Percentiles rank a stretch among this genome's conserved stretches.
Conservation (phyloP, 306 rosid genomes). For the Dalbergia oliveri region DNA sequence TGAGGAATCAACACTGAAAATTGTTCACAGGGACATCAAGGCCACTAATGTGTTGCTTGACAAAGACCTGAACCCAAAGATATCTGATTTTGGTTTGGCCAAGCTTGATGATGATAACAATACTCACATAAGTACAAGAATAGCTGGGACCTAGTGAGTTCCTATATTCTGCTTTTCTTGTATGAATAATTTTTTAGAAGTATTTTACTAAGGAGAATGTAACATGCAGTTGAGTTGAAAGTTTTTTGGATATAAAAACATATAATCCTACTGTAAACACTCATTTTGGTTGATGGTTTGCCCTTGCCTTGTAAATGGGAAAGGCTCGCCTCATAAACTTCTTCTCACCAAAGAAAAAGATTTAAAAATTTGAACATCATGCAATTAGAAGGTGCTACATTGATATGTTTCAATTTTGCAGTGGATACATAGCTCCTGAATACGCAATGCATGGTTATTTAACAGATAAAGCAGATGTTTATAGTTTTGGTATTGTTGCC, state of each 20-base stretch:
- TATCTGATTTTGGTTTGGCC: conserved; percentile 69
- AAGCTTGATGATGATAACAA: conserved; percentile 64
- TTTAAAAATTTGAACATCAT: not conserved
- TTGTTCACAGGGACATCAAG: conserved; percentile 72
- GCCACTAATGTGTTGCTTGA: conserved; percentile 69
- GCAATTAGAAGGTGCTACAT: not conserved
- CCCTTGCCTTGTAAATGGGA: no score
- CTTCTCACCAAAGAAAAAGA: no score
- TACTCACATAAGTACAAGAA: conserved; percentile 70
- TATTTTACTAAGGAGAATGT: not conserved
- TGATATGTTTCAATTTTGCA: conserved; percentile 29
- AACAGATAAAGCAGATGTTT: conserved; percentile 80
- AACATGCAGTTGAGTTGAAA: no score
- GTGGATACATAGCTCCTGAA: conserved; percentile 67
- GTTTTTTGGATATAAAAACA: no score
- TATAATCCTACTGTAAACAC: no score
- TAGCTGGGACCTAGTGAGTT: conserved; percentile 67
- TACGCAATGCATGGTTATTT: conserved; percentile 75
- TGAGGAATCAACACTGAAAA: conserved; percentile 67
- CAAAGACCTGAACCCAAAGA: conserved; percentile 58
- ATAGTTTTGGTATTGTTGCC: conserved; percentile 71
- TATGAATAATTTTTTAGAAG: not conserved
- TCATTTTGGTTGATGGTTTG: no score
- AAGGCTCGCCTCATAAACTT: no score
- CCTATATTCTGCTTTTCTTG: not conserved